A percentile compares a stretch with the other conserved stretches of the same genome.
Evolutionary conservation across 2,329 filamentous ascomycete species (phyloP).

Genomic region (Reticulascus tulasneorum): DNA sequence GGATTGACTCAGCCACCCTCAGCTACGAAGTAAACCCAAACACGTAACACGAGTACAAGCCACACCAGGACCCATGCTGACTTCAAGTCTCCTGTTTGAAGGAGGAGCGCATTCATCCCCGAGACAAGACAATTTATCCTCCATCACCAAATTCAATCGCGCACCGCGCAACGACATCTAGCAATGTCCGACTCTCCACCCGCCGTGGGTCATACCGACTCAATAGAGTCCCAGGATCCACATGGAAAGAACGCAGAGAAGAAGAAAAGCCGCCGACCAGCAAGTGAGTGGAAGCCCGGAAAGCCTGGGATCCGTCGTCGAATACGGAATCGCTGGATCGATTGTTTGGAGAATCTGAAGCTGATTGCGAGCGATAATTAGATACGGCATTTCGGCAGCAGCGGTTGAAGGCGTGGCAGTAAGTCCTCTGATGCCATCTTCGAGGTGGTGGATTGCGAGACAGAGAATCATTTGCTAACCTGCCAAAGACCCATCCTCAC

Average conservation of each 20-base stretch:
- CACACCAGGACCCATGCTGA: slow-evolving; percentile 11
- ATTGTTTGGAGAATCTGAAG: neutral
- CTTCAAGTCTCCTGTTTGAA: slow-evolving; percentile 7
- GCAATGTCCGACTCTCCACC: slow-evolving; percentile 46
- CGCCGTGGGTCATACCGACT: slow-evolving; percentile 44
- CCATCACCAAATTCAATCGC: slow-evolving; percentile 7
- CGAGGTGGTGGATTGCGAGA: neutral
- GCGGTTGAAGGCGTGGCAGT: slow-evolving; percentile 98
- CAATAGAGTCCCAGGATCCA: slow-evolving; percentile 52
- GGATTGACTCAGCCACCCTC: no score
- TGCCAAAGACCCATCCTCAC: slow-evolving; percentile 80
- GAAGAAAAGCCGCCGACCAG: slow-evolving; percentile 86
- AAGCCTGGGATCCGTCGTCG: slow-evolving; percentile 1
- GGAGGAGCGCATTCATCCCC: slow-evolving; percentile 1
- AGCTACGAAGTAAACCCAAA: slow-evolving; percentile 11
- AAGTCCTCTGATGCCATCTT: slow-evolving; percentile 44
- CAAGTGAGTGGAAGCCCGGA: slow-evolving; percentile 59
- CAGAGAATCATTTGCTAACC: slow-evolving; percentile 9
- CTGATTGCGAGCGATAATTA: slow-evolving; percentile 29
- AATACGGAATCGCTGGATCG: slow-evolving; percentile 7
- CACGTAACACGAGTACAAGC: slow-evolving; percentile 7
- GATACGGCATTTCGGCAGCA: slow-evolving; percentile 97
- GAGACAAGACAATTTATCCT: slow-evolving; percentile 1
- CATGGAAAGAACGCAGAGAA: slow-evolving; percentile 60
- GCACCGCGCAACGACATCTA: slow-evolving; percentile 9